Evolutionary conservation across 257 asterid genomes (phyloP).

Genomic region (Solanum neorickii): DNA sequence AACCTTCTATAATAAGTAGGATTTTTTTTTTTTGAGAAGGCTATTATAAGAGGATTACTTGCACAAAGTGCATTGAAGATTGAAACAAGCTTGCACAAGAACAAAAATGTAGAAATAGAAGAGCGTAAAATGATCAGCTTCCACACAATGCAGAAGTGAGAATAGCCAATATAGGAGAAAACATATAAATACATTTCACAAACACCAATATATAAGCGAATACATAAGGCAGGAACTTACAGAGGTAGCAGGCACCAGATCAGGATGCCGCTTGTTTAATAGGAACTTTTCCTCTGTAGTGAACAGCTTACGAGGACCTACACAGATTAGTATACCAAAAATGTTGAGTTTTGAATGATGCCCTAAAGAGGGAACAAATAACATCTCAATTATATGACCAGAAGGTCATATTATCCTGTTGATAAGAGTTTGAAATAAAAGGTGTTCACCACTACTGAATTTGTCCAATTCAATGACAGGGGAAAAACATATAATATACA

Average conservation of each 20-base stretch:
- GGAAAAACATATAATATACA: not conserved
- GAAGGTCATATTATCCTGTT: not conserved
- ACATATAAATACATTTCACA: not conserved
- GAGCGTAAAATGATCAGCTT: not conserved
- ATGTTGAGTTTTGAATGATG: not conserved
- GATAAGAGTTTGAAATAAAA: not conserved
- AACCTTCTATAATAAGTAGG: not conserved
- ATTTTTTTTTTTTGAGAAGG: too few relatives aligned
- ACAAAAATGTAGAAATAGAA: not conserved
- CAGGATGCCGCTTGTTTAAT: constrained; percentile 61
- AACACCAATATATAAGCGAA: not conserved
- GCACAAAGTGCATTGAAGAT: not conserved
- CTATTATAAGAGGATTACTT: not conserved
- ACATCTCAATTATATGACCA: not conserved
- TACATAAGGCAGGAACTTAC: constrained; percentile 28
- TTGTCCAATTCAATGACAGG: not conserved
- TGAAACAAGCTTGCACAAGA: not conserved
- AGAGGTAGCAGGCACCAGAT: constrained; percentile 62
- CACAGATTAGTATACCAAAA: constrained; percentile 9
- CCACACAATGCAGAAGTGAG: not conserved
- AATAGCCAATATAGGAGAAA: not conserved
- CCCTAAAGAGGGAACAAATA: not conserved
- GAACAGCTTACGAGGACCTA: constrained; percentile 63
- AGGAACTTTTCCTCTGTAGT: constrained; percentile 62
- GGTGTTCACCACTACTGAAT: not conserved